phyloP scores from a whole-genome alignment of 2,329 filamentous ascomycete species.

The Akanthomyces uredinophilus region DNA sequence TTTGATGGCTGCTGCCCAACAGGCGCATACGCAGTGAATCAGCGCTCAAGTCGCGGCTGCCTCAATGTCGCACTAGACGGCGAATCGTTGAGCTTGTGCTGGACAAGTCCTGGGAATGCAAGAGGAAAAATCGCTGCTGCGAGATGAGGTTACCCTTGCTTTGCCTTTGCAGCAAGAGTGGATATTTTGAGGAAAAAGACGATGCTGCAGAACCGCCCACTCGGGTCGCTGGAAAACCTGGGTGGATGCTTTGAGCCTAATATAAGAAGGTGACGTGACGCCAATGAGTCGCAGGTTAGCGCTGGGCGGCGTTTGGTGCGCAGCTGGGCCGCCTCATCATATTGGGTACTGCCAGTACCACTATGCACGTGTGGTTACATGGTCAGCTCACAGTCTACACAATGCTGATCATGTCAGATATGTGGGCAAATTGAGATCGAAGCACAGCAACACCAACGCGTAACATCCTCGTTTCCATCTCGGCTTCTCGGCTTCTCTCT shows the following conservation, averaged over 20 bases:
- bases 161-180: not conserved
- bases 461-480: not conserved
- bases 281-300: not conserved
- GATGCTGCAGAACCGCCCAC: conserved; percentile 3
- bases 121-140: not conserved
- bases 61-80: not conserved
- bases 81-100: not conserved
- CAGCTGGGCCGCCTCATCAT: not conserved
- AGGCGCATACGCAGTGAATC: not conserved
- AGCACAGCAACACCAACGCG: not conserved
- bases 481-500: not conserved
- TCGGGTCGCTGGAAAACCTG: conserved; percentile 8
- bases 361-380: not conserved
- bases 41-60: not conserved
- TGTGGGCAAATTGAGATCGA: not conserved
- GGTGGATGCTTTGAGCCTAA: conserved; percentile 9
- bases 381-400: not conserved
- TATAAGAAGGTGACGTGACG: not conserved
- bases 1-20: not conserved
- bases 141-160: not conserved
- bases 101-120: not conserved
- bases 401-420: conserved; percentile 3
- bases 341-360: not conserved
- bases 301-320: conserved; percentile 1
- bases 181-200: conserved; percentile 3